Conservation (phyloP, 352 stramenopile genomes). For the Globisporangium nagaii region DNA sequence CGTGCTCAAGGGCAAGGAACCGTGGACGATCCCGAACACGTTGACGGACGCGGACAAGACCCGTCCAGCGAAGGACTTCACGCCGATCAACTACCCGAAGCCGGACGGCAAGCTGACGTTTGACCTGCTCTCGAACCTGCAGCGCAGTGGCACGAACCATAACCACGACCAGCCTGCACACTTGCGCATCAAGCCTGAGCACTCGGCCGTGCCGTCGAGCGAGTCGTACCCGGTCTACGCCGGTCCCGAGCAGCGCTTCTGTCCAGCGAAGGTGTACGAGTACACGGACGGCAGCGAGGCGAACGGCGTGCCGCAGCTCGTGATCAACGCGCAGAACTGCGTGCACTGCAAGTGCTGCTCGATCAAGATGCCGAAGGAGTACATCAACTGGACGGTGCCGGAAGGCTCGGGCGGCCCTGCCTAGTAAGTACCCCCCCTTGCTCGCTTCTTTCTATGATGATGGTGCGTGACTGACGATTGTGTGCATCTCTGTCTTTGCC, state of each 20-base stretch:
- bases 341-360: constrained; percentile 99
- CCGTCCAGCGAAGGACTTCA: constrained; percentile 84
- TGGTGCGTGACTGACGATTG: background rate
- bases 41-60: constrained; percentile 91
- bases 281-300: constrained; percentile 93
- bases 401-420: constrained; percentile 96
- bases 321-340: constrained; percentile 99
- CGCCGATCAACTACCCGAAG: constrained; percentile 94
- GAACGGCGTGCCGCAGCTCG: constrained; percentile 87
- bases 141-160: constrained; percentile 97
- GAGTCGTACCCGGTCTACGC: constrained; percentile 92
- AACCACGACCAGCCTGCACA: constrained; percentile 98
- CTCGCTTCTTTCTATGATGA: background rate
- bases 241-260: constrained; percentile 97
- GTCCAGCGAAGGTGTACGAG: constrained; percentile 97
- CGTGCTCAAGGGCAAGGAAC: constrained; percentile 93
- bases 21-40: constrained; percentile 92
- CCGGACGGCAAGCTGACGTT: constrained; percentile 97
- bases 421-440: constrained; percentile 91
- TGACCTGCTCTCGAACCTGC: constrained; percentile 97
- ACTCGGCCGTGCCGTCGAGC: constrained; percentile 79
- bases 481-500: constrained; percentile 19
- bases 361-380: constrained; percentile 99
- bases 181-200: constrained; percentile 93
- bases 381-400: constrained; percentile 99